Conservation (phyloP, 176 grass and related monocot genomes). For the Avena eriantha region DNA sequence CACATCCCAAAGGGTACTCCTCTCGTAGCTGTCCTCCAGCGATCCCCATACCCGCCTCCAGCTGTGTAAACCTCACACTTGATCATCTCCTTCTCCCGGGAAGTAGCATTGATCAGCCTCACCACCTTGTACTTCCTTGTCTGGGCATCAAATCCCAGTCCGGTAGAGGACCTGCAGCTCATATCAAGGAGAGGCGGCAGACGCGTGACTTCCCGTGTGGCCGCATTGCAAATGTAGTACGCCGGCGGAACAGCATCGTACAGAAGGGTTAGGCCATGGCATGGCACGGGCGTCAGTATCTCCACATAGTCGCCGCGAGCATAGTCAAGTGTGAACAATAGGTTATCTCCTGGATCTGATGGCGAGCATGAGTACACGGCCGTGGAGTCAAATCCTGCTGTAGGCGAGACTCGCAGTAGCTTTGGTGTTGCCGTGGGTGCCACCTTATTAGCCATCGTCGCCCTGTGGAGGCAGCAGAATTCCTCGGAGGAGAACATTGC, state of each 20-base stretch:
- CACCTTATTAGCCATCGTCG: not conserved
- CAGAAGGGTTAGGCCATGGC: not conserved
- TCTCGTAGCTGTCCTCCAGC: not conserved
- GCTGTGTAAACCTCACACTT: not conserved
- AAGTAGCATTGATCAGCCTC: not conserved
- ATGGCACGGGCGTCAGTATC: not conserved
- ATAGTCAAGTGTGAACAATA: not conserved
- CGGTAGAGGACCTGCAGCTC: rapidly evolving
- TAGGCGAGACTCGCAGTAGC: not conserved
- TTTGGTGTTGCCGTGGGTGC: rapidly evolving
- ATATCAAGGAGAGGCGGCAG: not conserved
- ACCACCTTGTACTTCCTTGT: not conserved
- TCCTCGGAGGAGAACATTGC: not conserved
- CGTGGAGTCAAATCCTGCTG: not conserved
- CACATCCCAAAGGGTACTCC: not conserved
- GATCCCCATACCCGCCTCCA: not conserved
- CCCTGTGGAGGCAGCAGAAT: not conserved
- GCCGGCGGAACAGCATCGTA: not conserved
- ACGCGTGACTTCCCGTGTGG: not conserved
- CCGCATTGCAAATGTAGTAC: not conserved
- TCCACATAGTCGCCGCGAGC: not conserved
- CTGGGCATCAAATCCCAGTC: not conserved
- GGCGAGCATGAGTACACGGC: not conserved
- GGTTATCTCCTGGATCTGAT: not conserved
- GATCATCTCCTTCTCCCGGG: not conserved